Base-by-base conservation (phyloP, 495 filamentous ascomycete genomes). In the Daldinia loculata region DNA sequence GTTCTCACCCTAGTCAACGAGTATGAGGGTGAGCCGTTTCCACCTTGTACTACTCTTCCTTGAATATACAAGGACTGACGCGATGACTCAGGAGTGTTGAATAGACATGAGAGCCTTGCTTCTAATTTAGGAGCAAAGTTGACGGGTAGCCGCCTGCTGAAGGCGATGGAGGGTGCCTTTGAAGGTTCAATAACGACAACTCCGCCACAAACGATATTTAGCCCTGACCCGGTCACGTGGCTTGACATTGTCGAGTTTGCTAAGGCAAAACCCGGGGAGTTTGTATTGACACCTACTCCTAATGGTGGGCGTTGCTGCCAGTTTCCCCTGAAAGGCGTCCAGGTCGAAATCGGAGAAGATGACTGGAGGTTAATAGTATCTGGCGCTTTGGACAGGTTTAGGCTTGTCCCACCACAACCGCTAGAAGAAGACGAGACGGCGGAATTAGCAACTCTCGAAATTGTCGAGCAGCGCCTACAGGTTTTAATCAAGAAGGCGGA, bases 371-470 rank as follows among this genome's bases (percentile, higher is more conserved):
- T 97, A 61, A 92, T 97, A 74, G 84, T 86, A 26, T 93, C 91
- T 15, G 93, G 93, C 30, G 90, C 91, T 67, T 88, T 93, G 15
- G 91, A 95, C 79, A 90, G 93, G 79, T 89, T 97, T 80, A 92
- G 92, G 32, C 91, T 93, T 15, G 91, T 90, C 14, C 90, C 93
- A 72, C 69, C 79, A 22, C 69, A 80, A 6, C 92, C 93, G 0
- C 90, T 95, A 51, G 87, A 89, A 55, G 92, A 96, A 77, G 93
- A 97, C 71, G 93, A 97, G 75, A 87, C 90, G 76, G 93, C 92
- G 72, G 93, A 97, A 78, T 77, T 95, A 55, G 92, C 89, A 30
- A 94, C 92, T 2, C 78, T 95, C 61, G 92, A 95, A 74, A 94
- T 95, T 61, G 76, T 97, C 50, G 92, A 95, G 77, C 86, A 89